phyloP scores from a whole-genome alignment of 208 protist species.

The Endotrypanum monterogeii region DNA sequence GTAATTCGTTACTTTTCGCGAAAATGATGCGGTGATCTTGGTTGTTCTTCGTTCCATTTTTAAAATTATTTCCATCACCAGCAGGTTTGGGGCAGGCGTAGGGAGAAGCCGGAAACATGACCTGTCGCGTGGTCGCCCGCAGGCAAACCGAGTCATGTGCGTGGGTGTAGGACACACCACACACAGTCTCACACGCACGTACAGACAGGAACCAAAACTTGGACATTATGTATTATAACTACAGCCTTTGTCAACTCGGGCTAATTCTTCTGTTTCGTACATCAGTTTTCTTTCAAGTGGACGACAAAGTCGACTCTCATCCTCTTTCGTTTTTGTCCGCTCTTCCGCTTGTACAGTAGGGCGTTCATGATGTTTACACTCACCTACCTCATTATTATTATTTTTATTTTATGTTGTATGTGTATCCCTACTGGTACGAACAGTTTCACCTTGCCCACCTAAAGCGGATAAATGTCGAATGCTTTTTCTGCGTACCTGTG shows the following conservation, averaged over 20 bases:
- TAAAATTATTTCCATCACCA: not conserved
- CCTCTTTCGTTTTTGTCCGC: constrained; percentile 12
- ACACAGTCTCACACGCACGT: not conserved
- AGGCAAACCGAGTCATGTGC: not conserved
- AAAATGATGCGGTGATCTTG: not conserved
- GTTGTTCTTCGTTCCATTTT: not conserved
- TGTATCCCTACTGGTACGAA: not conserved
- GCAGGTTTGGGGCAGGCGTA: not conserved
- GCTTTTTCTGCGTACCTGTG: not conserved
- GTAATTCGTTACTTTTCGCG: not conserved
- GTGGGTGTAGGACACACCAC: not conserved
- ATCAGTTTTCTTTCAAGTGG: not conserved
- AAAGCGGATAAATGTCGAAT: not conserved
- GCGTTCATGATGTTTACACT: not conserved
- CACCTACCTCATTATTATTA: too few species aligned
- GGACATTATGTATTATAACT: constrained; percentile 1
- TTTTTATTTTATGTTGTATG: not conserved
- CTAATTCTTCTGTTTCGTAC: not conserved
- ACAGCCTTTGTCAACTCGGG: not conserved
- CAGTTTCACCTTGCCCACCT: not conserved
- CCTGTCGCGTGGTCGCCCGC: not conserved
- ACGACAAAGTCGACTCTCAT: not conserved
- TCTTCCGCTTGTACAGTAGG: not conserved
- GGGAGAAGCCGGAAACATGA: not conserved
- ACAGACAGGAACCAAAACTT: not conserved